Base-by-base conservation (phyloP, 139 green algal species). In the Asterochloris sp. region DNA sequence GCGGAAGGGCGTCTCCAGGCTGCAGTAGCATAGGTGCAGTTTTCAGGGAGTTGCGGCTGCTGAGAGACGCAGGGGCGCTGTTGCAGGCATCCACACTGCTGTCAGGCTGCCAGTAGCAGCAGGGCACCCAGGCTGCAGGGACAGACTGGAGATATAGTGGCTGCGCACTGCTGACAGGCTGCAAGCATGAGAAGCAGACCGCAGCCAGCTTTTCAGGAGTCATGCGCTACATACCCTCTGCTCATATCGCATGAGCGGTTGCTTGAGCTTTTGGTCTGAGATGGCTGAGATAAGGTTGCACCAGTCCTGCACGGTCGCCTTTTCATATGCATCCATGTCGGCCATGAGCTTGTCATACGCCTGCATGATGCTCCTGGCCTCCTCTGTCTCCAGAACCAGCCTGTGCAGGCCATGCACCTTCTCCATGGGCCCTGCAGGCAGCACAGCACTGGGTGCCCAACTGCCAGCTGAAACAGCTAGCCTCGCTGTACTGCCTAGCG, bases 181-280 rank as follows among this genome's bases (percentile, higher is more conserved):
- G 38, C 38, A 54, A 54, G 38, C 4, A 54, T 54, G 38, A 54
- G 38, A 54, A 54, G 38, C 38, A 54, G 38, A 54, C 6, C 38
- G 6, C 38, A 54, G 38, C 38, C 38, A 54, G 38, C 38, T 54
- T 54, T 54, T 2, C 38, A 54, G 6, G 2, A 54, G 38, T 54
- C 38, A 54, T 54, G 38, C 38, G 38, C 38, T 54, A 6, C 38
- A 6, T 54, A 54, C 38, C 38, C 38, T 54, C 38, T 54, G 38
- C 38, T 54, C 38, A 54, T 54, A 54, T 10, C 63, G 66, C 23
- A 98, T 90, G 83, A 98, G 88, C 14, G 93, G 89, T 88, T 93
- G 89, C 78, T 94, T 93, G 16, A 98, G 93, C 89, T 95, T 96
- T 77, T 93, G 89, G 14, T 95, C 92, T 23, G 85, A 92, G 29